Evolutionary conservation across 768 basidiomycete species (phyloP), one percentile per base, ranked within the genome.

Genomic region (Exsudoporus frostii): DNA sequence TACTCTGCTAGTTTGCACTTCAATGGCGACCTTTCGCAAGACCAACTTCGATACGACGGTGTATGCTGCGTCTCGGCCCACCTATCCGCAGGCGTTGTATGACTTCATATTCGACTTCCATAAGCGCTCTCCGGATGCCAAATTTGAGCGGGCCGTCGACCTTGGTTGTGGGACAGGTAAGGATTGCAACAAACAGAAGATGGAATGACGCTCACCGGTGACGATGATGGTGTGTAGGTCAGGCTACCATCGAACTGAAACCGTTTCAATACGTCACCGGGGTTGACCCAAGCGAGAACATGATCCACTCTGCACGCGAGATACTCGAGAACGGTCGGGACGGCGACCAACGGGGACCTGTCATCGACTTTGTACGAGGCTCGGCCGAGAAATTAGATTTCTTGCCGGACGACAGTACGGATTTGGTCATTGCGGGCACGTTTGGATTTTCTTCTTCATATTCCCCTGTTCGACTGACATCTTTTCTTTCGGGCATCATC

Each of bases 101-200:
- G 79, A 86, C 27, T 75, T 79, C 33, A 72, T 91, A 30, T 81
- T 82, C 52, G 63, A 74, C 2, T 85, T 80, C 60, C 89, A 90
- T 60, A 65, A 63, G 17, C 58, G 54, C 32, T 47, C 57, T 36
- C 48, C 42, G 3, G 36, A 48, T 3, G 60, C 70, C 15, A 57
- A 62, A 55, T 87, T 81, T 73, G 76, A 81, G 14, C 74, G 75
- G 33, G 87, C 86, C 0, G 73, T 90, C 0, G 90, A 93, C 59
- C 64, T 91, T 9, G 89, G 91, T 3, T 92, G 90, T 66, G 90
- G 92, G 24, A 89, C 90, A 39, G 86, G 88, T 86, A 56, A 20
- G 72, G 8, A 30, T 3, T 0, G 17, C 9, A 10, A 10, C 9
- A 17, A 6, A 6, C 29, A 30, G 10, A 6, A 47, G 1, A 4